Conservation (phyloP, 2,329 filamentous ascomycete genomes). For the Elsinoe necatrix region DNA sequence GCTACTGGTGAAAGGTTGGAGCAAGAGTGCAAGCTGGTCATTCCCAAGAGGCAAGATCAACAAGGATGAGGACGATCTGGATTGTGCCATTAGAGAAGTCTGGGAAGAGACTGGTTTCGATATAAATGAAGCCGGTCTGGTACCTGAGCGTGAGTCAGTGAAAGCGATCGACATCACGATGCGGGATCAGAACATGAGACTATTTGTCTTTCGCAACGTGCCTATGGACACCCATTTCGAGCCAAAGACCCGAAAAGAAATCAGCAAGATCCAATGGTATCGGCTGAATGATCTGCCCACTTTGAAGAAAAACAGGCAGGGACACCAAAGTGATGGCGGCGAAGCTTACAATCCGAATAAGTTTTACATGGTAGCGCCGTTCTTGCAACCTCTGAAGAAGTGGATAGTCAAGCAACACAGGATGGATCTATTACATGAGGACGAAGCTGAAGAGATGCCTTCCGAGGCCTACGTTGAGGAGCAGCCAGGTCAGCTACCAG, state of each 20-base stretch:
- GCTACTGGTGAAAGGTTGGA: conserved; percentile 93
- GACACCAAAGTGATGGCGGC: conserved; percentile 47
- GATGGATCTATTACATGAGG: conserved; percentile 41
- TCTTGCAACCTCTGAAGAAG: conserved; percentile 73
- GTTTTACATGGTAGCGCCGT: conserved; percentile 97
- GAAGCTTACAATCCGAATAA: conserved; percentile 63
- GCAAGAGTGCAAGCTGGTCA: conserved; percentile 92
- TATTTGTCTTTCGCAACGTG: conserved; percentile 86
- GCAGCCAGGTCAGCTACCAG: conserved; percentile 7
- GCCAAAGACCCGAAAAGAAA: conserved; percentile 89
- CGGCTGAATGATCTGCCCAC: conserved; percentile 80
- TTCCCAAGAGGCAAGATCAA: conserved; percentile 97
- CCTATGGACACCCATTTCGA: conserved; percentile 82
- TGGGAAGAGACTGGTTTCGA: conserved; percentile 95
- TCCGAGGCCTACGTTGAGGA: conserved; percentile 18
- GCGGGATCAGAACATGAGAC: conserved; percentile 82
- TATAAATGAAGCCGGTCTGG: conserved; percentile 63
- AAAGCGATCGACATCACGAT: conserved; percentile 85
- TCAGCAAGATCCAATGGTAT: conserved; percentile 96
- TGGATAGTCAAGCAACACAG: conserved; percentile 85
- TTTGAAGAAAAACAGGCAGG: conserved; percentile 60
- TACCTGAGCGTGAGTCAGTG: conserved; percentile 58
- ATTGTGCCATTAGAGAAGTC: conserved; percentile 88
- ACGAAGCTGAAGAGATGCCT: conserved; percentile 15
- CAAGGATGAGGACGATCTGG: conserved; percentile 87